Conservation (phyloP, 1,284 basidiomycete species). For the Farysia itapuensis region DNA sequence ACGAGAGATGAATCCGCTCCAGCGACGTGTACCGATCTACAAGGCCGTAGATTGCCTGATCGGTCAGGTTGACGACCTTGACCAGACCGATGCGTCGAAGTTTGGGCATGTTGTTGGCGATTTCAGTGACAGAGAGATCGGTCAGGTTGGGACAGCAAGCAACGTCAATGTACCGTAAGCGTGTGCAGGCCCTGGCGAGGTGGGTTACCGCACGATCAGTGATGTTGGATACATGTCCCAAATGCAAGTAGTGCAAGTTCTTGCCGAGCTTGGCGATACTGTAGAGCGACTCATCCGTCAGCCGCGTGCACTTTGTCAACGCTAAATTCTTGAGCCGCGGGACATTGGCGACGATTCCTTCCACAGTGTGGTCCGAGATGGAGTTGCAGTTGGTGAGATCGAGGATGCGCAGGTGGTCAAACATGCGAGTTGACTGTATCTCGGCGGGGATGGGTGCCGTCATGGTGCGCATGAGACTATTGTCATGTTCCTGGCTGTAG, state of each 20-base stretch:
- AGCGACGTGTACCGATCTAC: conserved; percentile 71
- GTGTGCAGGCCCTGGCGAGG: conserved; percentile 82
- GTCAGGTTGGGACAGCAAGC: conserved; percentile 91
- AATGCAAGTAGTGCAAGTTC: conserved; percentile 89
- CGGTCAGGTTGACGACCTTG: conserved; percentile 84
- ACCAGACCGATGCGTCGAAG: conserved; percentile 93
- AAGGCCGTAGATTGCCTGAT: conserved; percentile 85
- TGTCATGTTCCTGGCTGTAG: conserved; percentile 1
- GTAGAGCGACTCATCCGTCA: conserved; percentile 84
- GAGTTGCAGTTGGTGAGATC: conserved; percentile 75
- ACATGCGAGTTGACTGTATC: conserved; percentile 33
- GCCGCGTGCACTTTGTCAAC: conserved; percentile 80
- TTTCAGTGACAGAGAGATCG: conserved; percentile 89
- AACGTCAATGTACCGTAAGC: conserved; percentile 94
- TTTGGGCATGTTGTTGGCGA: conserved; percentile 80
- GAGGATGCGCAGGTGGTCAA: conserved; percentile 56
- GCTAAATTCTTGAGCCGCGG: conserved; percentile 89
- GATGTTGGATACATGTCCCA: conserved; percentile 83
- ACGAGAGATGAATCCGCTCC: conserved; percentile 94
- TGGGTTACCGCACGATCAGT: conserved; percentile 85
- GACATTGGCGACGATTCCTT: conserved; percentile 82
- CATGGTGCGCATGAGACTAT: conserved; percentile 7
- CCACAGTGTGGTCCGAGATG: conserved; percentile 84
- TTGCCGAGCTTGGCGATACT: conserved; percentile 85
- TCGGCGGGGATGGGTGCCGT: conserved; percentile 9